phyloP scores from a whole-genome alignment of 2,329 filamentous ascomycete species.

The Purpureocillium takamizusanense region DNA sequence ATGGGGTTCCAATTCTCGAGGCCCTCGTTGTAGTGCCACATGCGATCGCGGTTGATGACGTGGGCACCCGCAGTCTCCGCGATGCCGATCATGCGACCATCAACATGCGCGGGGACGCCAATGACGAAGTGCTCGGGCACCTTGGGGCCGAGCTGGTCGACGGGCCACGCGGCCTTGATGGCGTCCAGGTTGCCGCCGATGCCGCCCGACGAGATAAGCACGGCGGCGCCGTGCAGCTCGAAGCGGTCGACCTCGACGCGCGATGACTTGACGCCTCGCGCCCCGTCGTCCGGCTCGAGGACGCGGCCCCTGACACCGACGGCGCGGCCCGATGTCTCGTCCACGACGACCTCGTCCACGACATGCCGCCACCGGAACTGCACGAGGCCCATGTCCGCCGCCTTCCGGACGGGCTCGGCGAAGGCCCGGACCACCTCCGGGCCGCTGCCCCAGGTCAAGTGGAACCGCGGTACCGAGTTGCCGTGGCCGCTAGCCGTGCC shows the following conservation, averaged over 20 bases:
- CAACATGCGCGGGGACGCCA: constrained; percentile 55
- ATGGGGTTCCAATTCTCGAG: constrained; percentile 53
- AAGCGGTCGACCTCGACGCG: constrained; percentile 40
- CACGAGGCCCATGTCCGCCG: constrained; percentile 42
- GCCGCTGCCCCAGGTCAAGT: constrained; percentile 52
- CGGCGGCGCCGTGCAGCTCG: constrained; percentile 41
- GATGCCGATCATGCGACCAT: constrained; percentile 53
- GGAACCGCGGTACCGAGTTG: constrained; percentile 55
- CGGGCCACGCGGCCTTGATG: constrained; percentile 48
- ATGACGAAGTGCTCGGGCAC: constrained; percentile 48
- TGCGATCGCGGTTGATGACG: constrained; percentile 51
- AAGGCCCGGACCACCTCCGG: constrained; percentile 52
- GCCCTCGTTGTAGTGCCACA: constrained; percentile 61
- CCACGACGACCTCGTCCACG: constrained; percentile 47
- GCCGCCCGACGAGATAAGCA: constrained; percentile 48
- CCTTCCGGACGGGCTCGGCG: constrained; percentile 42
- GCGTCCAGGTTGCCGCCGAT: constrained; percentile 55
- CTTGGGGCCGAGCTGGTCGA: constrained; percentile 45
- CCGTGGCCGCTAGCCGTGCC: constrained; percentile 48
- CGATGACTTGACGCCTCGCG: constrained; percentile 43
- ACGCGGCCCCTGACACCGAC: constrained; percentile 44
- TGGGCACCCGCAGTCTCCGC: constrained; percentile 41
- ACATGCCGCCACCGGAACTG: constrained; percentile 46
- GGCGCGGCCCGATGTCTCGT: constrained; percentile 38
- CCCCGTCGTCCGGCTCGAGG: constrained; percentile 38